Conservation (phyloP, 2,329 filamentous ascomycete genomes). For the Trichoderma sp. region DNA sequence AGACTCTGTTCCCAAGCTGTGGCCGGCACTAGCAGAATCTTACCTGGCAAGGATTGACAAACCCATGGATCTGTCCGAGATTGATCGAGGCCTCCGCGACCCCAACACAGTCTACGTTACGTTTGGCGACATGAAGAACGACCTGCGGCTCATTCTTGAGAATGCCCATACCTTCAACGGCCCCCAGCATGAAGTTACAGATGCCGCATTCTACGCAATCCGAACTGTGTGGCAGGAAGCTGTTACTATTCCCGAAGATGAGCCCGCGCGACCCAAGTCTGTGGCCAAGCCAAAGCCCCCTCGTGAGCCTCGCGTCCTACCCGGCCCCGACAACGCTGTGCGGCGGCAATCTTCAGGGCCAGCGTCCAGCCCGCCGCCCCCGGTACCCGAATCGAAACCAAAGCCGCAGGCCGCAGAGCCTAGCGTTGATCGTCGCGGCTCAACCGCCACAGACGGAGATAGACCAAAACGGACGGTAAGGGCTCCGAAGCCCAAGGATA, state of each 20-base stretch:
- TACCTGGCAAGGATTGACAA: constrained; percentile 68
- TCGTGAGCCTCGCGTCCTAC: constrained; percentile 36
- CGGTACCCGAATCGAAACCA: constrained; percentile 27
- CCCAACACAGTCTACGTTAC: constrained; percentile 60
- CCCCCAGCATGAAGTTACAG: constrained; percentile 69
- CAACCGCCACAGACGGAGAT: constrained; percentile 71
- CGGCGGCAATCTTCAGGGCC: constrained; percentile 36
- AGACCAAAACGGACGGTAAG: constrained; percentile 93
- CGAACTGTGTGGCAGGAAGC: constrained; percentile 54
- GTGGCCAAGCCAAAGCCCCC: constrained; percentile 43
- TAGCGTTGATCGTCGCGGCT: constrained; percentile 60
- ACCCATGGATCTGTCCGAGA: constrained; percentile 81
- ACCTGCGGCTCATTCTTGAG: constrained; percentile 74
- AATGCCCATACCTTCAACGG: constrained; percentile 88
- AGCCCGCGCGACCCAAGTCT: constrained; percentile 60
- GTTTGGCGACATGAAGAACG: constrained; percentile 71
- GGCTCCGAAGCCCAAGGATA: constrained; percentile 83
- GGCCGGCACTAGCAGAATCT: constrained; percentile 74
- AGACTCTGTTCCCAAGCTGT: constrained; percentile 73
- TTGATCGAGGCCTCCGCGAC: constrained; percentile 78
- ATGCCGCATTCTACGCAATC: constrained; percentile 55
- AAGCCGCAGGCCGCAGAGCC: constrained; percentile 25
- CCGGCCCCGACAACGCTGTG: constrained; percentile 23
- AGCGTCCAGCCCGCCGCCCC: constrained; percentile 33
- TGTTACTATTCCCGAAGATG: constrained; percentile 47